Percentiles rank a stretch among this genome's conserved stretches.
Evolutionary conservation across 352 stramenopile species (phyloP).

Genomic region (Pythium pyrilobum): DNA sequence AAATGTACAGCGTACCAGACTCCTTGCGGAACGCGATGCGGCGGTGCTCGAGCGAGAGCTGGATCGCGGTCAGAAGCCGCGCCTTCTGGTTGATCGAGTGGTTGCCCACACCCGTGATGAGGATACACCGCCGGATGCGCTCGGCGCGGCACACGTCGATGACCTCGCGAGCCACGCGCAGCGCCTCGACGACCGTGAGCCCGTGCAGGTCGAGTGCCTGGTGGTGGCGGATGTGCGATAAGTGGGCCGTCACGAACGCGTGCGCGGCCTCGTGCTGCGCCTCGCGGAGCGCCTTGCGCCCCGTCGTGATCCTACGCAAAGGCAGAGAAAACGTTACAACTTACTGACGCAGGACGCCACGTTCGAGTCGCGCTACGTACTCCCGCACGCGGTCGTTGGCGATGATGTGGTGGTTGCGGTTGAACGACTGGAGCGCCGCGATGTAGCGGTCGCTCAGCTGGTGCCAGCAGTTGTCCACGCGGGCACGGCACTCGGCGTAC

Average conservation of each 20-base stretch:
- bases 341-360: not conserved
- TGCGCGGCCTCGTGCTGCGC: conserved; percentile 60
- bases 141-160: conserved; percentile 54
- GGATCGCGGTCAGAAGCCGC: conserved; percentile 49
- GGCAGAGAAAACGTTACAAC: not conserved
- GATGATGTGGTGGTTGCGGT: conserved; percentile 44
- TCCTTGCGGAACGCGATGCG: conserved; percentile 55
- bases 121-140: conserved; percentile 50
- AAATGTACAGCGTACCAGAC: conserved; percentile 52
- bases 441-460: conserved; percentile 57
- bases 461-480: conserved; percentile 49
- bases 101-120: conserved; percentile 62
- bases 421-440: conserved; percentile 50
- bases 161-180: conserved; percentile 48
- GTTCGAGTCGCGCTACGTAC: conserved; percentile 33
- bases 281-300: conserved; percentile 45
- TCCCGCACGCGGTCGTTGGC: conserved; percentile 47
- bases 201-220: conserved; percentile 60
- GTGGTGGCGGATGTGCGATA: conserved; percentile 43
- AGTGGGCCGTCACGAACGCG: conserved; percentile 48
- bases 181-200: conserved; percentile 60
- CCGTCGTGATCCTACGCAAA: conserved; percentile 39
- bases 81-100: conserved; percentile 67
- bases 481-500: conserved; percentile 43
- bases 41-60: conserved; percentile 53